These are phyloP conservation scores for Acer yangbiense DNA, from an alignment of 345 rosid species.

Conservation along the genomic window DNA sequence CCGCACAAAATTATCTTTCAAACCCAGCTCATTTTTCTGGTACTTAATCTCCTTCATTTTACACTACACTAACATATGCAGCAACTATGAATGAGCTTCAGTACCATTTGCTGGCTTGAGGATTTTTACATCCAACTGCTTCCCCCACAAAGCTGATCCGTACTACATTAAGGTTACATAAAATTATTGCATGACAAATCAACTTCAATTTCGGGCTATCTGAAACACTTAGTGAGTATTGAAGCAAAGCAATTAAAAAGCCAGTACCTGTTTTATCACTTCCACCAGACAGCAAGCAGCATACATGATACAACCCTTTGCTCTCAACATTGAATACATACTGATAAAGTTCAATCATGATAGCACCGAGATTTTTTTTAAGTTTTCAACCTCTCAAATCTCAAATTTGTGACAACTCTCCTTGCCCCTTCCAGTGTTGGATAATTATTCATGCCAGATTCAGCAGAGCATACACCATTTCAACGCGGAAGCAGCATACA, in stretches of 20 bases:
- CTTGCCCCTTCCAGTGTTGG: too few relatives aligned
- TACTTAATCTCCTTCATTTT: neutral
- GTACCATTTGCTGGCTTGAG: neutral
- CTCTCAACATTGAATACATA: constrained; percentile 67
- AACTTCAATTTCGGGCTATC: neutral
- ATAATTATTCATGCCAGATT: constrained; percentile 37
- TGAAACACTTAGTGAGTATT: neutral
- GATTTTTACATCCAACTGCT: neutral
- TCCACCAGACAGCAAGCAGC: constrained; percentile 38
- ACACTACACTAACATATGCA: neutral
- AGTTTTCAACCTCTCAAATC: too few relatives aligned
- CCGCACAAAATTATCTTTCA: neutral
- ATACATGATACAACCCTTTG: constrained; percentile 46
- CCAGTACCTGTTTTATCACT: constrained; percentile 10
- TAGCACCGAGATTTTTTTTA: too few relatives aligned
- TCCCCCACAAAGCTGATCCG: neutral
- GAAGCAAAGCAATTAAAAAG: neutral
- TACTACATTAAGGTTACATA: neutral
- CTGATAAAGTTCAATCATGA: constrained; percentile 24
- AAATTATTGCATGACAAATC: neutral
- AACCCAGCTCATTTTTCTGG: neutral
- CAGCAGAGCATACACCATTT: constrained; percentile 37
- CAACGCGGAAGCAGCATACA: constrained; percentile 46
- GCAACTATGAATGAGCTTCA: neutral
- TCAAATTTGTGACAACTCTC: too few relatives aligned